Evolutionary conservation across 2,329 filamentous ascomycete genomes (phyloP).

Genomic region (Ophiostoma pallidulum): DNA sequence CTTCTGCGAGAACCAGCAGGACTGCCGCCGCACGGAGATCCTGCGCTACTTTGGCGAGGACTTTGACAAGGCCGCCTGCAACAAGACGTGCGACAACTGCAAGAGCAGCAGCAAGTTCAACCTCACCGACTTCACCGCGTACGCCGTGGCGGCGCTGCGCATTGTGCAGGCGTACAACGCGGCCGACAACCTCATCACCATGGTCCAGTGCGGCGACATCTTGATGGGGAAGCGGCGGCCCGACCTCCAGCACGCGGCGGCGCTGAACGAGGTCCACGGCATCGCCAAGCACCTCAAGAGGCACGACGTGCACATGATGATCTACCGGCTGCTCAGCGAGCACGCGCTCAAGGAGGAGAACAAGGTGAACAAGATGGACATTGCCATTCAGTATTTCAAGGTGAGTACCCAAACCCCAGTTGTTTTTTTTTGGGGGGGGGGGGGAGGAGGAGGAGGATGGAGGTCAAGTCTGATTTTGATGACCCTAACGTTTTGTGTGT

Average conservation of each 20-base stretch:
- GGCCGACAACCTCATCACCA: conserved; percentile 53
- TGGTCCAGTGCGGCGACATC: conserved; percentile 75
- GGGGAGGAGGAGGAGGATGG: no score
- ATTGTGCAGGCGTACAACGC: conserved; percentile 53
- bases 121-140: conserved; percentile 63
- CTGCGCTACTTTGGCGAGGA: conserved; percentile 89
- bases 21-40: conserved; percentile 81
- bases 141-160: conserved; percentile 60
- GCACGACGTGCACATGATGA: conserved; percentile 74
- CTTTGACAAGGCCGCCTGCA: conserved; percentile 64
- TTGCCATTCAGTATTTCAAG: conserved; percentile 64
- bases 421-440: no score
- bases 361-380: conserved; percentile 51
- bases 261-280: conserved; percentile 50
- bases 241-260: conserved; percentile 46
- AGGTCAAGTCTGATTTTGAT: background rate
- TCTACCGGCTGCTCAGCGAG: conserved; percentile 64
- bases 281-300: conserved; percentile 60
- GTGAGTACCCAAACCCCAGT: conserved; percentile 36
- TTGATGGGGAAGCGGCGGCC: conserved; percentile 61
- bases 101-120: conserved; percentile 61
- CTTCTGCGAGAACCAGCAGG: conserved; percentile 80
- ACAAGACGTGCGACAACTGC: conserved; percentile 81
- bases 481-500: background rate
- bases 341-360: conserved; percentile 66